Base-by-base conservation (phyloP, 345 rosid genomes). In the Syzygium jambos region DNA sequence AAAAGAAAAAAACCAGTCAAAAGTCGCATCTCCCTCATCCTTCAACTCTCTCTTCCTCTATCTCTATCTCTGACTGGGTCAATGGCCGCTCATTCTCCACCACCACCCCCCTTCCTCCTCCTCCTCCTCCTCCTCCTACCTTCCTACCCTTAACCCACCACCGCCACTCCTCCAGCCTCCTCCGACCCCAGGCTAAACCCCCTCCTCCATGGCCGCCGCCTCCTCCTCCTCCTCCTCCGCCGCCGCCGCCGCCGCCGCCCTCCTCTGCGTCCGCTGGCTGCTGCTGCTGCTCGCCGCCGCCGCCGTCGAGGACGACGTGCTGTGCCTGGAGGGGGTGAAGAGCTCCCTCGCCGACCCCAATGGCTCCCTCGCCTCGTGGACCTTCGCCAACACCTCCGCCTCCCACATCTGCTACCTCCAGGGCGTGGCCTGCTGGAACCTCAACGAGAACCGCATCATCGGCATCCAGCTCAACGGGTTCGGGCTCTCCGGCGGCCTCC, bases 351-450 rank as follows among this genome's bases (percentile, higher is more conserved):
- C 12, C 15, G 96, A 91, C 84, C 94, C 96, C 21, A 53, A 41
- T 0, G 84, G 84, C 54, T 56, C 38, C 52, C 91, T 94, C 86
- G n/a, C 51, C 46, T 15, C 52, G 27, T 94, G 96, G 96, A 53
- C 88, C 84, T 91, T 93, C 89, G 27, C 90, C n/a, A 94, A 93
- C 88, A 89, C 92, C 73, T 88, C 94, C 5, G 92, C 89, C 21
- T 78, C 91, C 27, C 86, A 90, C n/a, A 90, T 94, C 88, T 94
- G 96, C 85, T 52, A 82, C 90, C 92, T 94, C 89, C 49, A 46
- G 13, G 96, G 96, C 54, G 96, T 94, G 77, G 19, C 91, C 89
- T 94, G 96, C 88, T 93, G 94, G 95, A 93, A 94, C 88, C 87
- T 86, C 16, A 88, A 92, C 85, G 96, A 94, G 90, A 93, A 63